Evolutionary conservation across 345 rosid genomes (phyloP).

Genomic region (Eucalyptus fibrosa): DNA sequence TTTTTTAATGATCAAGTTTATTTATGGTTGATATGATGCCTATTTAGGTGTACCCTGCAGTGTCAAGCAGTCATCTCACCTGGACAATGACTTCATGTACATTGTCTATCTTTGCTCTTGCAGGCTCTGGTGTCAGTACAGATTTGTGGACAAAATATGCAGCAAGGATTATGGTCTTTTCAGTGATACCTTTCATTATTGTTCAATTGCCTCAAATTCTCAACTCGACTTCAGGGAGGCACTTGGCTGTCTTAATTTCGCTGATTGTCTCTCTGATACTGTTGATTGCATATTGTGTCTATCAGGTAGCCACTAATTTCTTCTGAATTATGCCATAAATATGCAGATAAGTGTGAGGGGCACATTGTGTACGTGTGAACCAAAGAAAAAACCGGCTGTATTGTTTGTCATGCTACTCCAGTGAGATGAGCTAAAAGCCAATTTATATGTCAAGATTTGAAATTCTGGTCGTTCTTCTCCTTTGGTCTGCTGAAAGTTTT

Average conservation of each 20-base stretch:
- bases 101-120: neutral
- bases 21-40: neutral
- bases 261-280: constrained; percentile 16
- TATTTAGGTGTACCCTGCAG: neutral
- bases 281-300: constrained; percentile 26
- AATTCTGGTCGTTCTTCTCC: neutral
- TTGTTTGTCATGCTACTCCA: neutral
- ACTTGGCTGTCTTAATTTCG: constrained; percentile 17
- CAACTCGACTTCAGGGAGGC: constrained; percentile 19
- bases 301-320: constrained; percentile 13
- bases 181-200: constrained; percentile 23
- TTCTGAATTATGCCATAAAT: neutral
- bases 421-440: neutral
- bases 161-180: constrained; percentile 28
- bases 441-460: neutral
- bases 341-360: neutral
- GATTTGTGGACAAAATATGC: constrained; percentile 38
- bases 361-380: neutral
- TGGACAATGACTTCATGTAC: neutral
- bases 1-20: neutral
- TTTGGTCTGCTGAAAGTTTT: neutral
- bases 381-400: neutral
- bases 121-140: constrained; percentile 21
- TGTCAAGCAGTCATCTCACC: neutral
- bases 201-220: constrained; percentile 32